These are phyloP conservation scores for Brassica hybrid DNA, from an alignment of 441 rosid species.

Conservation along the genomic window DNA sequence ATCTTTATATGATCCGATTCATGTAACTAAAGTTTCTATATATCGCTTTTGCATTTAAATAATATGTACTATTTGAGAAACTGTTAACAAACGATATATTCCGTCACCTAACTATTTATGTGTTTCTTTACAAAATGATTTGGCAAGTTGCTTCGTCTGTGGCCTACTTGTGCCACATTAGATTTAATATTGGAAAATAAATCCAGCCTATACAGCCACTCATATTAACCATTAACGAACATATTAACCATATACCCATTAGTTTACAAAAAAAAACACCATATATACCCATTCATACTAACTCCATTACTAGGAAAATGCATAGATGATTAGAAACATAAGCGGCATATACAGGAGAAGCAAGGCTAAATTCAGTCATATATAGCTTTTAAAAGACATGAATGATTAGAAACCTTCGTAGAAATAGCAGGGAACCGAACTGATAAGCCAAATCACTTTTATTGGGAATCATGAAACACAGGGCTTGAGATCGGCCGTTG, in stretches of 20 bases:
- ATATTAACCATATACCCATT: no score
- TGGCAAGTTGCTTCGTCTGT: constrained; percentile 7
- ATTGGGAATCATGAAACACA: neutral
- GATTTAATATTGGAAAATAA: neutral
- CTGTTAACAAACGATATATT: constrained; percentile 8
- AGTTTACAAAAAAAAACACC: no score
- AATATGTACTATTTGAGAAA: neutral
- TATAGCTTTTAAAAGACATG: neutral
- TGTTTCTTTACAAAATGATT: neutral
- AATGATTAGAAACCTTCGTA: neutral
- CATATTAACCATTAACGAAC: neutral
- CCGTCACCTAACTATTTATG: neutral
- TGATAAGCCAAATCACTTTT: neutral
- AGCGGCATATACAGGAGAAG: no score
- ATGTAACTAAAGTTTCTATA: constrained; percentile 27
- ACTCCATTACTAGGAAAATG: no score
- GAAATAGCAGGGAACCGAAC: neutral
- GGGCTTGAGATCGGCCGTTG: neutral
- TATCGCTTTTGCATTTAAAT: neutral
- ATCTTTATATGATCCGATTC: constrained; percentile 27
- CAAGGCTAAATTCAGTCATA: neutral
- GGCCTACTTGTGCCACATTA: constrained; percentile 10
- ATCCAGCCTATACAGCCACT: neutral
- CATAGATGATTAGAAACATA: no score
- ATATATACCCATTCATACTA: no score